A percentile compares a stretch with the other conserved stretches of the same genome.
phyloP scores from a whole-genome alignment of 2,329 filamentous ascomycete genomes.

The Colletotrichum trifolii region DNA sequence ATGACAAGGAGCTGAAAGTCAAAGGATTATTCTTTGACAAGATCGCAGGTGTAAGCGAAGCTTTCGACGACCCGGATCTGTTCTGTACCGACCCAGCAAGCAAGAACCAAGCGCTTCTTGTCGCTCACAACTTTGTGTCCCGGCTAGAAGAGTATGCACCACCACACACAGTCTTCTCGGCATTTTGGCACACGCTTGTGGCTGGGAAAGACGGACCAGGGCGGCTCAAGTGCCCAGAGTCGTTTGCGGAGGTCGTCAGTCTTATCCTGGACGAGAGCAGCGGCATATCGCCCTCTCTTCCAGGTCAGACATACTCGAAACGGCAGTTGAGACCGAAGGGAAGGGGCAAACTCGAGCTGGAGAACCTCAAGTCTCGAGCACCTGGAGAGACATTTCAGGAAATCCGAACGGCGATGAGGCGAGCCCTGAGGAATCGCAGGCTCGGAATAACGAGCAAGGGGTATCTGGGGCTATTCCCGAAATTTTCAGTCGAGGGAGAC shows the following conservation, averaged over 20 bases:
- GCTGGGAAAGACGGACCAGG: slow-evolving; percentile 3
- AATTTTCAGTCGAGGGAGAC: no score
- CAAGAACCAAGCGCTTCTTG: not conserved
- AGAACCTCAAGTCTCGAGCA: no score
- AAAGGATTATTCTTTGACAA: slow-evolving; percentile 2
- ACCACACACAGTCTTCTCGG: not conserved
- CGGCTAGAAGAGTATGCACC: not conserved
- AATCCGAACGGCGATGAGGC: no score
- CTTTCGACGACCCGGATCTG: not conserved
- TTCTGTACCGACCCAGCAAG: slow-evolving; percentile 45
- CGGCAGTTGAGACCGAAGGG: no score
- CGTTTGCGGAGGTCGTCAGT: slow-evolving; percentile 15
- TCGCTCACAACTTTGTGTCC: not conserved
- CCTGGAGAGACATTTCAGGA: no score
- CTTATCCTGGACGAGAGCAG: slow-evolving; percentile 10
- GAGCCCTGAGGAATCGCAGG: no score
- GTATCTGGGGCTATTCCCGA: no score
- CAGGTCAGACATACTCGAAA: no score
- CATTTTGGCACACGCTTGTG: slow-evolving; percentile 18
- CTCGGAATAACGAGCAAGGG: no score
- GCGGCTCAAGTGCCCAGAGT: not conserved
- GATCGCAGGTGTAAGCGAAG: not conserved
- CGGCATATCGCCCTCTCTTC: no score
- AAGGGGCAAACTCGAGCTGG: no score
- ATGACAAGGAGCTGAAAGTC: not conserved